Conservation (phyloP, 2,329 filamentous ascomycete genomes). For the Botrytis byssoidea region DNA sequence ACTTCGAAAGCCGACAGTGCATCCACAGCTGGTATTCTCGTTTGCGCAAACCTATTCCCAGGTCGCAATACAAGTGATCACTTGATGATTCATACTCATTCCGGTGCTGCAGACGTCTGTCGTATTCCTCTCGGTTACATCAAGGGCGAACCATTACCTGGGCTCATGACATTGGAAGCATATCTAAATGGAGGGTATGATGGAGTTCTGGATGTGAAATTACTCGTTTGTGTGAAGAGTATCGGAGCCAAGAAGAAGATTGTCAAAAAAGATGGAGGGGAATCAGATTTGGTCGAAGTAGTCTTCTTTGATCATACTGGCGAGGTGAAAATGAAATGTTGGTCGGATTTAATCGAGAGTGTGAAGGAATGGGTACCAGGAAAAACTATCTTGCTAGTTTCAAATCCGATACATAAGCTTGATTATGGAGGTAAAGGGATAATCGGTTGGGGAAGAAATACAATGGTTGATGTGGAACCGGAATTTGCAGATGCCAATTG, state of each 20-base stretch:
- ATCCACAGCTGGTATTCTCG: slow-evolving; percentile 29
- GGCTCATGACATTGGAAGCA: slow-evolving; percentile 55
- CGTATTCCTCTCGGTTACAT: slow-evolving; percentile 48
- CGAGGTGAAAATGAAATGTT: slow-evolving; percentile 53
- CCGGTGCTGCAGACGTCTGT: slow-evolving; percentile 45
- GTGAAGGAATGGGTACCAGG: slow-evolving; percentile 47
- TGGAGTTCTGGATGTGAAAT: slow-evolving; percentile 46
- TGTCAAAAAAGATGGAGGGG: slow-evolving; percentile 47
- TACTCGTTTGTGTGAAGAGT: slow-evolving; percentile 58
- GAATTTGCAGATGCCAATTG: slow-evolving; percentile 52
- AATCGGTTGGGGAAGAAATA: slow-evolving; percentile 42
- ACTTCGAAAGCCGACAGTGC: slow-evolving; percentile 47
- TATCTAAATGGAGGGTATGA: slow-evolving; percentile 57
- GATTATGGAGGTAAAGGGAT: slow-evolving; percentile 31
- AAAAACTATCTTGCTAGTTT: slow-evolving; percentile 51
- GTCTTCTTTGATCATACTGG: slow-evolving; percentile 58
- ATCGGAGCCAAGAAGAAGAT: slow-evolving; percentile 53
- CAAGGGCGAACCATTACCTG: slow-evolving; percentile 41
- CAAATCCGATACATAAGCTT: slow-evolving; percentile 37
- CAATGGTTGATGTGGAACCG: slow-evolving; percentile 57
- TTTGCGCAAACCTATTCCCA: slow-evolving; percentile 57
- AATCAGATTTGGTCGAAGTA: slow-evolving; percentile 50
- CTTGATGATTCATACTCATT: slow-evolving; percentile 52
- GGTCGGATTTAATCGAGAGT: slow-evolving; percentile 50
- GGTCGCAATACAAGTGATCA: slow-evolving; percentile 54